Conservation (phyloP, 495 filamentous ascomycete genomes). For the Geopyxis carbonaria region DNA sequence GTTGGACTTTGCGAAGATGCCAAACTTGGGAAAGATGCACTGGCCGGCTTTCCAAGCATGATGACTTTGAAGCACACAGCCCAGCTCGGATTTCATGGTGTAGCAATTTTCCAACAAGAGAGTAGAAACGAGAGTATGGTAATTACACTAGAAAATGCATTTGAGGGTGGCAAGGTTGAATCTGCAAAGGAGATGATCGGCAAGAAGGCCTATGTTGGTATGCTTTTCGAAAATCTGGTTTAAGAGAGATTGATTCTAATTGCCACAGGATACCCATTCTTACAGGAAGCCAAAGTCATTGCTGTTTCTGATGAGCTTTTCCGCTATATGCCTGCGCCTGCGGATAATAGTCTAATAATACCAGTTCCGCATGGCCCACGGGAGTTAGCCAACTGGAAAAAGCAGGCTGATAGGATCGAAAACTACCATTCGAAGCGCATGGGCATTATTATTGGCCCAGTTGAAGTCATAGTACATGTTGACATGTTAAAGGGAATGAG, state of each 20-base stretch:
- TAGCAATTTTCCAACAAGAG: conserved; percentile 93
- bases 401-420: conserved; percentile 71
- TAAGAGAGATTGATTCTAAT: not conserved
- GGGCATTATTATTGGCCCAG: conserved; percentile 68
- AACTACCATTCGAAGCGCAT: conserved; percentile 73
- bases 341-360: conserved; percentile 40
- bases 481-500: conserved; percentile 79
- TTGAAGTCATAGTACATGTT: conserved; percentile 80
- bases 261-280: conserved; percentile 57
- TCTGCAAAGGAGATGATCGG: conserved; percentile 64
- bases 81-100: conserved; percentile 69
- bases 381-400: conserved; percentile 66
- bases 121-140: conserved; percentile 96
- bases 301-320: conserved; percentile 89
- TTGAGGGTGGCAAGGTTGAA: conserved; percentile 48
- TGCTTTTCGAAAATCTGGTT: conserved; percentile 6
- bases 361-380: conserved; percentile 53
- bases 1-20: conserved; percentile 78
- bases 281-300: conserved; percentile 81
- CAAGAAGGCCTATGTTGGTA: conserved; percentile 63
- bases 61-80: conserved; percentile 68
- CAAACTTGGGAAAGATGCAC: conserved; percentile 56
- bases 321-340: conserved; percentile 59
- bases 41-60: conserved; percentile 86
- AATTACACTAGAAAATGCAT: conserved; percentile 56